phyloP scores from a whole-genome alignment of 1,284 basidiomycete genomes.

The Gymnopus androsaceus region DNA sequence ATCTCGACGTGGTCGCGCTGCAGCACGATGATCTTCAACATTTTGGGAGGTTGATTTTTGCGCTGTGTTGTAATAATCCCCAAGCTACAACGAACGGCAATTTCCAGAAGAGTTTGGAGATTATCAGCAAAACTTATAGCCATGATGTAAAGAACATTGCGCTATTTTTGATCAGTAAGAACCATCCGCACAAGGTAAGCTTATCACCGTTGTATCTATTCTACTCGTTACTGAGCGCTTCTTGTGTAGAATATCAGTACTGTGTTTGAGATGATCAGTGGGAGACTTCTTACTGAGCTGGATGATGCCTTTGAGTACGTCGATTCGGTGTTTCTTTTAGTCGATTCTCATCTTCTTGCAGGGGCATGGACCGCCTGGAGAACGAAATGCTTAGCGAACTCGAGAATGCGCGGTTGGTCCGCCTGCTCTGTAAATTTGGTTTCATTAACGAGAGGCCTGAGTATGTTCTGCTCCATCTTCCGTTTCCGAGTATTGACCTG shows the following conservation, averaged over 20 bases:
- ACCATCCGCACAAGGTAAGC: constrained; percentile 60
- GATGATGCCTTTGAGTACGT: constrained; percentile 80
- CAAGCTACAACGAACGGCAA: constrained; percentile 61
- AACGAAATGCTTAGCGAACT: constrained; percentile 85
- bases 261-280: constrained; percentile 78
- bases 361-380: constrained; percentile 83
- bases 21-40: constrained; percentile 90
- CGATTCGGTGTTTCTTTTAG: background rate
- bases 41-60: constrained; percentile 85
- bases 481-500: constrained; percentile 1
- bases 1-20: constrained; percentile 57
- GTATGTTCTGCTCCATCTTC: constrained; percentile 66
- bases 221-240: background rate
- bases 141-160: constrained; percentile 82
- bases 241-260: constrained; percentile 72
- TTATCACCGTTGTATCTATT: background rate
- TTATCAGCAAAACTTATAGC: constrained; percentile 75
- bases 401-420: constrained; percentile 95
- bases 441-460: constrained; percentile 99
- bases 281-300: constrained; percentile 77
- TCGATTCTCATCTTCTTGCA: constrained; percentile 30
- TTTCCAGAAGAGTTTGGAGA: constrained; percentile 78
- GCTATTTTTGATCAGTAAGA: constrained; percentile 77
- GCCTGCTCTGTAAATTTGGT: constrained; percentile 91
- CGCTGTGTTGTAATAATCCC: constrained; percentile 73